These are phyloP conservation scores for Penicillium thymicola DNA, from an alignment of 2,329 filamentous ascomycete genomes.

Conservation along the genomic window DNA sequence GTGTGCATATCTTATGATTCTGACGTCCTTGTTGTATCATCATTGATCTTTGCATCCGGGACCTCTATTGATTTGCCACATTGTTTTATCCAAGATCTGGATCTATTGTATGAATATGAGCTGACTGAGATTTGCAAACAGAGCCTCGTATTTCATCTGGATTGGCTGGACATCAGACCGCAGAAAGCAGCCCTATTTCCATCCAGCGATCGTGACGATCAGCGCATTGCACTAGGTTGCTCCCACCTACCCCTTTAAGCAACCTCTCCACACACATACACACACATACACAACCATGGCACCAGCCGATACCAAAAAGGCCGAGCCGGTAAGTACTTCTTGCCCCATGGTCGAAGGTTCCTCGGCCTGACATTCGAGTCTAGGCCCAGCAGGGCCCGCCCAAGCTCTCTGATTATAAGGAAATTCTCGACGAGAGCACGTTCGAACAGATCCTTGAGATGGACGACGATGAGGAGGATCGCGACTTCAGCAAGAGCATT, in stretches of 20 bases:
- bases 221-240: slow-evolving; percentile 3
- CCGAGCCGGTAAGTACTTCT: slow-evolving; percentile 23
- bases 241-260: background rate
- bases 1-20: background rate
- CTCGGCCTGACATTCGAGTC: background rate
- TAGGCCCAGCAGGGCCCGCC: slow-evolving; percentile 47
- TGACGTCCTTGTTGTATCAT: slow-evolving; percentile 7
- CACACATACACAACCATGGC: slow-evolving; percentile 23
- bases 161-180: slow-evolving; percentile 6
- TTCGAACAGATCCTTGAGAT: slow-evolving; percentile 98
- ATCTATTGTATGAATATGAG: background rate
- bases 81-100: background rate
- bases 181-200: slow-evolving; percentile 1
- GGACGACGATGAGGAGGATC: slow-evolving; percentile 85
- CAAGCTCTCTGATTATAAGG: slow-evolving; percentile 62
- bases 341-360: background rate
- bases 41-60: background rate
- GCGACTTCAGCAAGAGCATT: slow-evolving; percentile 84
- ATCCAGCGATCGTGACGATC: slow-evolving; percentile 5
- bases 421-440: slow-evolving; percentile 72
- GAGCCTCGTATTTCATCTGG: slow-evolving; percentile 1
- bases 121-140: slow-evolving; percentile 5
- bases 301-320: slow-evolving; percentile 28
- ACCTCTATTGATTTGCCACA: background rate
- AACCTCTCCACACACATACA: background rate